These are phyloP conservation scores for Aegilops tauschii DNA, from an alignment of 176 grass and related monocot genomes.

Conservation along the genomic window DNA sequence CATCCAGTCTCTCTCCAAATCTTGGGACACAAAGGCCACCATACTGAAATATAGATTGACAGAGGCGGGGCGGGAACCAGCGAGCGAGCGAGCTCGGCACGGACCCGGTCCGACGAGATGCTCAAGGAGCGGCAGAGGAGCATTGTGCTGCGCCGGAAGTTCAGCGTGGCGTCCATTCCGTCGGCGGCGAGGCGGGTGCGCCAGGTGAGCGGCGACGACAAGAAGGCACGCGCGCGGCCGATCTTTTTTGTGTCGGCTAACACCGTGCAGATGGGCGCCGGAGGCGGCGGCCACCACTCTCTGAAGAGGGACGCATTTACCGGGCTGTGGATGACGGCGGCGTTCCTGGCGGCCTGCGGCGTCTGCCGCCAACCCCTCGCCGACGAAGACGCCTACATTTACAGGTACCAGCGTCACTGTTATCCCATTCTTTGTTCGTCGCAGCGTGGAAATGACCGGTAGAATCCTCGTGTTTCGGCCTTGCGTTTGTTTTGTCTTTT, in stretches of 20 bases:
- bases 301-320: constrained; percentile 1
- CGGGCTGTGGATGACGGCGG: constrained; percentile 10
- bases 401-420: constrained; percentile 41
- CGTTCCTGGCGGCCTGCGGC: constrained; percentile 67
- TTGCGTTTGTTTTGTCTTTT: background rate
- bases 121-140: constrained; percentile 63
- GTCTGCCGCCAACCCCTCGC: constrained; percentile 63
- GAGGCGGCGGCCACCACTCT: background rate
- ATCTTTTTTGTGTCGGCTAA: background rate
- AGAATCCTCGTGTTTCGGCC: background rate
- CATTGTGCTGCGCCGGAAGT: constrained; percentile 32
- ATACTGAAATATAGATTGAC: background rate
- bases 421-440: background rate
- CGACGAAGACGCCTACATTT: constrained; percentile 74
- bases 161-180: constrained; percentile 50
- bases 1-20: constrained; percentile 21
- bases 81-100: constrained; percentile 7
- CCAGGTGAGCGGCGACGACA: constrained; percentile 6
- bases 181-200: constrained; percentile 40
- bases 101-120: constrained; percentile 17
- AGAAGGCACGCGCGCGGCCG: background rate
- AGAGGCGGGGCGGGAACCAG: background rate
- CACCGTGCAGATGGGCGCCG: background rate
- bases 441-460: background rate
- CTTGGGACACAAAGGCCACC: background rate